phyloP scores from a whole-genome alignment of 768 basidiomycete genomes.

The Mycena latifolia region DNA sequence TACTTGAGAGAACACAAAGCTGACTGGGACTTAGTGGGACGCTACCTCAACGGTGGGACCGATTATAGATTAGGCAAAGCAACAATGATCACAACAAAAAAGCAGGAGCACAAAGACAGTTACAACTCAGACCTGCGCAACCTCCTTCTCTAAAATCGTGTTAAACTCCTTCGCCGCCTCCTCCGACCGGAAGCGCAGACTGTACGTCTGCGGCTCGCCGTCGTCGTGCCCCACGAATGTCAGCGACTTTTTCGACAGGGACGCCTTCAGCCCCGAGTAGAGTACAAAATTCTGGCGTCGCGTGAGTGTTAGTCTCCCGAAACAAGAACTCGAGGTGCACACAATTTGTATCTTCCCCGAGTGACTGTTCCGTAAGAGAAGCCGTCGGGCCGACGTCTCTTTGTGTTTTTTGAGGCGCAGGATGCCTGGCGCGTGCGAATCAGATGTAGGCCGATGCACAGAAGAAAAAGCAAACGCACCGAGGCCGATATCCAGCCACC shows the following conservation, averaged over 20 bases:
- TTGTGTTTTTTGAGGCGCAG: conserved; percentile 83
- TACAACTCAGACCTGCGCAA: conserved; percentile 55
- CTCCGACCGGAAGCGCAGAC: conserved; percentile 70
- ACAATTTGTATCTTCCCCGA: conserved; percentile 85
- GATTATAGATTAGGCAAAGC: neutral
- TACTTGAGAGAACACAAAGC: no score
- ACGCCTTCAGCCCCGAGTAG: conserved; percentile 68
- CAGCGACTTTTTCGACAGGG: conserved; percentile 63
- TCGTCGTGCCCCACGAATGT: conserved; percentile 76
- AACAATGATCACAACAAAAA: neutral
- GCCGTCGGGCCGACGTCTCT: conserved; percentile 65
- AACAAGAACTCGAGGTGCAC: conserved; percentile 19
- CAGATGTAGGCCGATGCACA: neutral
- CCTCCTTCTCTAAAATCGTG: conserved; percentile 71
- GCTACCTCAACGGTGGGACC: no score
- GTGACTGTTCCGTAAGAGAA: conserved; percentile 78
- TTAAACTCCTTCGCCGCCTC: conserved; percentile 69
- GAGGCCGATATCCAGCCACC: conserved; percentile 77
- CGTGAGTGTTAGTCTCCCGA: neutral
- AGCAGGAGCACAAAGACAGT: neutral
- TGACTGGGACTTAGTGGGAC: no score
- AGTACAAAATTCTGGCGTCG: conserved; percentile 76
- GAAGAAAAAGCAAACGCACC: conserved; percentile 58
- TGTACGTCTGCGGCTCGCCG: conserved; percentile 69
- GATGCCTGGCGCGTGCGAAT: conserved; percentile 58